phyloP scores from a whole-genome alignment of 352 stramenopile species.

The Phytophthora ramorum region DNA sequence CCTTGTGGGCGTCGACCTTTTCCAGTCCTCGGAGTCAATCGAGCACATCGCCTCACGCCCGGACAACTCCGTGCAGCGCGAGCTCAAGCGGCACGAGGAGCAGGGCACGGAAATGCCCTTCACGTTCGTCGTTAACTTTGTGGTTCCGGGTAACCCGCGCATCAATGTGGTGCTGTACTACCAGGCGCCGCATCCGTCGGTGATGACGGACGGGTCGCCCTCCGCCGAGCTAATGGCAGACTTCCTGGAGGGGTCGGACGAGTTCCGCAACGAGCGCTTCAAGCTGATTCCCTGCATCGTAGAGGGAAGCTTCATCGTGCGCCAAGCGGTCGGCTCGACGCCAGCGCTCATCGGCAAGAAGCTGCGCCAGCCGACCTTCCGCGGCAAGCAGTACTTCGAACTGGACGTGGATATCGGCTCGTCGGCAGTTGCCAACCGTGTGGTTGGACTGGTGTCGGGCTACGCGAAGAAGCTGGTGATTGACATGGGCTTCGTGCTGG shows the following conservation, averaged over 20 bases:
- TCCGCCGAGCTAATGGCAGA: constrained; percentile 78
- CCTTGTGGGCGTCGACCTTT: constrained; percentile 74
- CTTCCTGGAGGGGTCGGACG: constrained; percentile 76
- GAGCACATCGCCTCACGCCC: constrained; percentile 70
- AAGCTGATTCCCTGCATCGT: constrained; percentile 87
- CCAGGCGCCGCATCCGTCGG: constrained; percentile 56
- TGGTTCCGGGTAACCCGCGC: constrained; percentile 66
- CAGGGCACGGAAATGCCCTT: constrained; percentile 74
- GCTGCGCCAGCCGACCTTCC: constrained; percentile 67
- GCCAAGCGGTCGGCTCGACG: constrained; percentile 76
- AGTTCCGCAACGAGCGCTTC: constrained; percentile 84
- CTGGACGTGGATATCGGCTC: constrained; percentile 79
- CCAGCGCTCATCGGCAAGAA: constrained; percentile 83
- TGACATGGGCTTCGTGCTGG: constrained; percentile 82
- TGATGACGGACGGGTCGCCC: constrained; percentile 63
- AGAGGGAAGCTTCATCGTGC: constrained; percentile 83
- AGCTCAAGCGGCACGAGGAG: constrained; percentile 64
- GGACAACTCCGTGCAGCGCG: constrained; percentile 70
- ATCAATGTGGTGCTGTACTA: constrained; percentile 80
- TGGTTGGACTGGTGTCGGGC: constrained; percentile 70
- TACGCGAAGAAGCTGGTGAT: constrained; percentile 88
- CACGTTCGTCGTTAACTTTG: constrained; percentile 84
- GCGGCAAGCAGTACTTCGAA: constrained; percentile 78
- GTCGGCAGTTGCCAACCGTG: constrained; percentile 76
- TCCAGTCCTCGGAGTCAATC: constrained; percentile 54